Conservation (phyloP, 2,329 filamentous ascomycete species). For the Alternaria sp. region DNA sequence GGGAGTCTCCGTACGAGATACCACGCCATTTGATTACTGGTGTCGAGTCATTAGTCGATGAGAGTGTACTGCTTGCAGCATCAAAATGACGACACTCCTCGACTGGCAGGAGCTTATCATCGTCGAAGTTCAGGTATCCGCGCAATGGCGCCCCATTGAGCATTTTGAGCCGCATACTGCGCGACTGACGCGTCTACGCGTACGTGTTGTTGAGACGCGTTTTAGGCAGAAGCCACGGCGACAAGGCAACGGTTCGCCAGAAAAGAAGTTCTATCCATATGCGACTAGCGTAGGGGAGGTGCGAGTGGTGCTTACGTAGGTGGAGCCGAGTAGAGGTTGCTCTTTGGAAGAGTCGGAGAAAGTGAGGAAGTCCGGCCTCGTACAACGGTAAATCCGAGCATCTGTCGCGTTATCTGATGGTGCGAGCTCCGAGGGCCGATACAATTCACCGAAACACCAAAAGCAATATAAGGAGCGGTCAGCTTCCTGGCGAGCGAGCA, state of each 20-base stretch:
- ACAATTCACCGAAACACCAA: constrained; percentile 6
- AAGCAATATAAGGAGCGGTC: constrained; percentile 6
- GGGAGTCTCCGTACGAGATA: constrained; percentile 21
- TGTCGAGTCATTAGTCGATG: constrained; percentile 10
- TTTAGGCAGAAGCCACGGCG: background rate
- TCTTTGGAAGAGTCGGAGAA: constrained; percentile 3
- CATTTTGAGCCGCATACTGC: constrained; percentile 55
- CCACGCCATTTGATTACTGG: constrained; percentile 43
- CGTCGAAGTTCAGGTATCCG: constrained; percentile 64
- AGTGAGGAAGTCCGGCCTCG: constrained; percentile 3
- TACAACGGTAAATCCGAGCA: background rate
- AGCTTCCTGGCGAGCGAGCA: background rate
- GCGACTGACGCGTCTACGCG: background rate
- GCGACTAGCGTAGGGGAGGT: background rate
- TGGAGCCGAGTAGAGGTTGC: constrained; percentile 4
- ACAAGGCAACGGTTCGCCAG: background rate
- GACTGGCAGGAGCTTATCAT: constrained; percentile 61
- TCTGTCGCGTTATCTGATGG: background rate
- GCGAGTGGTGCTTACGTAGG: background rate
- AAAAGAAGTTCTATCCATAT: background rate
- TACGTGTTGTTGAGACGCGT: background rate
- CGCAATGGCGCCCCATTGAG: constrained; percentile 70
- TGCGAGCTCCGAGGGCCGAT: constrained; percentile 7
- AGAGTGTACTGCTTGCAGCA: constrained; percentile 32
- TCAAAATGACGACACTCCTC: constrained; percentile 52